Base-by-base conservation (phyloP, 495 filamentous ascomycete genomes). In the Penicillium cinerascens region DNA sequence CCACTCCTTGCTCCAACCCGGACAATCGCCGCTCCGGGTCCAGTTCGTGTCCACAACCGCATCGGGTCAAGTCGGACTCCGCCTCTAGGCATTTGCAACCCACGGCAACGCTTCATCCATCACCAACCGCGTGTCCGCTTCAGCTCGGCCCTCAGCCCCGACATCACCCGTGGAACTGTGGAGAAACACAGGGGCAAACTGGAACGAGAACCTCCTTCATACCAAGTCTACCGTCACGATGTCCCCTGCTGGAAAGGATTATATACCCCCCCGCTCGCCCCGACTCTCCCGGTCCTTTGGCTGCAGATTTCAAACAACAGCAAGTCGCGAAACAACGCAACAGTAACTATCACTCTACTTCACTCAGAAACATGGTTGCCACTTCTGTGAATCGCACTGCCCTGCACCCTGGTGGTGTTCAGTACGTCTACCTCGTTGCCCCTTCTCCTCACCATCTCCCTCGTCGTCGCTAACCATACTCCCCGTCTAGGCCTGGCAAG, bases 351-450 rank as follows among this genome's bases (percentile, higher is more conserved):
- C 81, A 86, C 60, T 84, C 81, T 40, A 76, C 72, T 60, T 78
- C 76, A 47, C 72, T 81, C 64, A 72, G 66, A 67, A 79, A 60
- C 39, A 80, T 85, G 90, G 86, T 91, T 79, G 74, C 87, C 69
- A 81, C 79, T 60, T 84, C 80, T 61, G 91, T 95, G 58, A 95
- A 95, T 79, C 89, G 89, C 75, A 95, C 89, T 64, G 82, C 81
- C 55, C 82, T 95, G 65, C 87, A 97, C 81, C 92, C 92, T 52
- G 78, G 86, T 69, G 92, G 92, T 85, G 88, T 97, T 46, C 80
- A 87, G 91, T 96, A 79, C 77, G 89, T 82, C 52, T 37, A 42
- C 26, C 23, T 23, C 26, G 47, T 35, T 23, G 22, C 63, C 21
- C 46, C 49, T 52, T 21, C 0, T 36, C 59, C 48, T 57, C 47